Evolutionary conservation across 805 yeast species (phyloP), one percentile per base, ranked within the genome.

Genomic region (Lachancea thermotolerans): DNA sequence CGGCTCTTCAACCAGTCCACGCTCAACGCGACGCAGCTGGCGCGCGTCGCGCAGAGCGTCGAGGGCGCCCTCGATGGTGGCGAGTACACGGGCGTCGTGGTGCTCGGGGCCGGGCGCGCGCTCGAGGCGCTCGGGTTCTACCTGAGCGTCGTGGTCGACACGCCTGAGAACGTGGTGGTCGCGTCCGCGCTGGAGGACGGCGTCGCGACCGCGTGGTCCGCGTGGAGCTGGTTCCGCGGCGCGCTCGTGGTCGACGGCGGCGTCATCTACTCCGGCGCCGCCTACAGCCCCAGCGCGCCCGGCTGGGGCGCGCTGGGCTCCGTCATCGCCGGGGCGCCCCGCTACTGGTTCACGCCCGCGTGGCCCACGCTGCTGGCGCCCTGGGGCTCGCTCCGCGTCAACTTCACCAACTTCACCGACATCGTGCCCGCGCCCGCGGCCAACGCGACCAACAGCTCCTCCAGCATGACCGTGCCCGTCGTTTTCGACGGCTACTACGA

Each of bases 41-140:
- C 53, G 45, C 49, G 48, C 36, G 53, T 57, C 21, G 56, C 56
- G 17, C 30, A 30, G 25, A 36, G 46, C 12, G 44, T 56, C 29
- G 49, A 51, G 42, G 27, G 34, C 10, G 49, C 59, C 18, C n/a
- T 53, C 7, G 34, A 30, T 6, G 32, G 44, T 8, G 47, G 45
- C 11, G 28, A 37, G 5, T 46, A 51, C 34, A 49, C 48, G 10
- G 62, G 55, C 43, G 52, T 53, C 15, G 58, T 59, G 17, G 45
- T 60, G 18, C 43, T 56, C 10, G 49, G 55, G n/a, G 46, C 49
- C 28, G 48, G 41, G 28, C 46, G 46, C n/a, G 49, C 60, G 14
- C 37, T 60, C 21, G 63, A 55, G 47, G 46, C 56, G 25, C 47
- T 59, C 36, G 62, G 61, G 39, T 60, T 60, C 56, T 60, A 56